Percentiles rank a stretch among this genome's conserved stretches.
These are phyloP conservation scores for Penicillium egyptiacum DNA, from an alignment of 495 filamentous ascomycete genomes.

Conservation along the genomic window DNA sequence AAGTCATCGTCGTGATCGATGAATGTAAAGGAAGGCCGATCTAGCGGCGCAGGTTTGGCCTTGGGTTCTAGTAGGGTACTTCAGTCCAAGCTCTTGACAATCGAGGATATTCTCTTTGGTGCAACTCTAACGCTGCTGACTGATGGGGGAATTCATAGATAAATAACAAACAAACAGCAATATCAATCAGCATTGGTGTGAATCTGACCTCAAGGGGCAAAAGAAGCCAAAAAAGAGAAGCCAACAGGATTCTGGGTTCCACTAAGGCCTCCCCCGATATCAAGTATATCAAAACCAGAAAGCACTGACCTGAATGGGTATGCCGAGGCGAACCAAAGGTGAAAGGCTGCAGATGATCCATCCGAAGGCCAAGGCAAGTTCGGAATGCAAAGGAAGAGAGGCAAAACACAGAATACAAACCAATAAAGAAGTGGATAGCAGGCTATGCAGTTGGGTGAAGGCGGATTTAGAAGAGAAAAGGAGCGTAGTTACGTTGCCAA, in stretches of 20 bases:
- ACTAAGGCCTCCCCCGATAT: not conserved
- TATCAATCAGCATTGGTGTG: not conserved
- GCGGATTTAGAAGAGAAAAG: slow-evolving; percentile 25
- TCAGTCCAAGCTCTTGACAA: slow-evolving; percentile 14
- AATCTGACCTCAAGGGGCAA: not conserved
- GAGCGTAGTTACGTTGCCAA: slow-evolving; percentile 29
- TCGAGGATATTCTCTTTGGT: not conserved
- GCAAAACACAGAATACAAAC: slow-evolving; percentile 12
- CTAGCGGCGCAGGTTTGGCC: slow-evolving; percentile 21
- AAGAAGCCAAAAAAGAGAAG: not conserved
- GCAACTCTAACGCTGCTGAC: slow-evolving; percentile 2
- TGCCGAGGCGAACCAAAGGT: slow-evolving; percentile 19
- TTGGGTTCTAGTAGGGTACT: slow-evolving; percentile 15
- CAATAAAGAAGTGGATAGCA: slow-evolving; percentile 17
- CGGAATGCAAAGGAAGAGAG: slow-evolving; percentile 6
- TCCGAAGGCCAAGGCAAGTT: slow-evolving; percentile 24
- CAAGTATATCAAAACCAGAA: not conserved
- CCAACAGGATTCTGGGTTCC: not conserved
- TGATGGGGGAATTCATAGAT: not conserved
- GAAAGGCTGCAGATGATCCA: slow-evolving; percentile 33
- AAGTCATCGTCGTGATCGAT: slow-evolving; percentile 43
- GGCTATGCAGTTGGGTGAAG: slow-evolving; percentile 15
- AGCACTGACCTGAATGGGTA: slow-evolving; percentile 35
- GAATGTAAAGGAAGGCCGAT: slow-evolving; percentile 39
- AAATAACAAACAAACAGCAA: not conserved